phyloP scores from a whole-genome alignment of 768 basidiomycete species.

The Termitomyces sp. region DNA sequence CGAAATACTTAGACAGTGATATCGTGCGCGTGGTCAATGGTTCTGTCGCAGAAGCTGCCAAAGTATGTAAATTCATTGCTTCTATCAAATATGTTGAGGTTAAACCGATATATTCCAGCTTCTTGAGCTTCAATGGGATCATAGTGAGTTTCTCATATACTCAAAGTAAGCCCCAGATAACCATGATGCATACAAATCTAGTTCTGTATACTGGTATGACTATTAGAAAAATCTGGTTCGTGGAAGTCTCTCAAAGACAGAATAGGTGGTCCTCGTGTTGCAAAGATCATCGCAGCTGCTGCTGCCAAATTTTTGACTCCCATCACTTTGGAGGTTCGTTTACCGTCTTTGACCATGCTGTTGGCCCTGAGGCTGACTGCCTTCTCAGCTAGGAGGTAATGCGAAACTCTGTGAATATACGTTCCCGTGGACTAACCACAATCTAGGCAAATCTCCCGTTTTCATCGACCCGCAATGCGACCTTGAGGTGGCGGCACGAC shows the following conservation, averaged over 20 bases:
- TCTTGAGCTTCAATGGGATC: conserved; percentile 66
- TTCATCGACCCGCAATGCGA: conserved; percentile 69
- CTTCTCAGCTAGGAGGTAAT: conserved; percentile 43
- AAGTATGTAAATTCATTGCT: conserved; percentile 25
- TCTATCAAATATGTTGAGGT: neutral
- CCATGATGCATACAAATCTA: conserved; percentile 17
- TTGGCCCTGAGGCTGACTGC: neutral
- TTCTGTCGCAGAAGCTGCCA: conserved; percentile 57
- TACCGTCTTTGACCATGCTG: neutral
- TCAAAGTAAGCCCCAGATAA: neutral
- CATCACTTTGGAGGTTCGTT: conserved; percentile 38
- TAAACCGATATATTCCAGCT: conserved; percentile 32
- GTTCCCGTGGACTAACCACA: neutral
- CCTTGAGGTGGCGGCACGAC: conserved; percentile 55
- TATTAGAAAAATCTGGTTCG: neutral
- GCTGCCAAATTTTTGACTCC: conserved; percentile 78
- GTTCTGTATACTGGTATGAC: conserved; percentile 60
- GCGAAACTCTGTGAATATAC: neutral
- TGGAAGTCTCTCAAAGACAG: neutral
- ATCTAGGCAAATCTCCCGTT: conserved; percentile 63
- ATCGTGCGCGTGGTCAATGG: conserved; percentile 68
- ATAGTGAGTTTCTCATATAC: conserved; percentile 27
- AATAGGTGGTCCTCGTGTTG: conserved; percentile 51
- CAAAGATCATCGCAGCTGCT: conserved; percentile 60
- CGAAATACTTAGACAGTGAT: conserved; percentile 69